phyloP scores from a whole-genome alignment of 2,329 filamentous ascomycete species.

The Penicillium sp. region DNA sequence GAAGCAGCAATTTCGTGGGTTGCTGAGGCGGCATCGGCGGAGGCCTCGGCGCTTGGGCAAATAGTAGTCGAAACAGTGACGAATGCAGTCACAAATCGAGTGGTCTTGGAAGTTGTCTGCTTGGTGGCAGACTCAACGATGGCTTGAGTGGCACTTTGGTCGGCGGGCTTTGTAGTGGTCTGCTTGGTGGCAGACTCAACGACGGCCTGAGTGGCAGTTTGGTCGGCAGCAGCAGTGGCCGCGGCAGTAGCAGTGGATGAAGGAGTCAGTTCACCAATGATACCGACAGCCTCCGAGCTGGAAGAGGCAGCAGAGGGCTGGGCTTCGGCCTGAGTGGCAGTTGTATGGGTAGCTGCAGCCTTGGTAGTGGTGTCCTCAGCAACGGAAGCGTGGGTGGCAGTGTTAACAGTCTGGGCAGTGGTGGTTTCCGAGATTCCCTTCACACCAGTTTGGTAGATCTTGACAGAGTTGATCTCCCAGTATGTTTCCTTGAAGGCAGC shows the following conservation, averaged over 20 bases:
- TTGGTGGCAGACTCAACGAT: not conserved
- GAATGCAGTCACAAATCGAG: not conserved
- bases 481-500: constrained; percentile 72
- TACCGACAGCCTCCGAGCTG: not conserved
- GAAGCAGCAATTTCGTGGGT: not conserved
- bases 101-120: not conserved
- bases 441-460: constrained; percentile 57
- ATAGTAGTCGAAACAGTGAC: not conserved
- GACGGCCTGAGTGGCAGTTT: not conserved
- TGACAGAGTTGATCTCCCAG: constrained; percentile 76
- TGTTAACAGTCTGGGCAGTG: not conserved
- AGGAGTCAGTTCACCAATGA: constrained; percentile 1
- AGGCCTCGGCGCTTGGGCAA: not conserved
- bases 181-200: not conserved
- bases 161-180: not conserved
- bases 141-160: too few species aligned
- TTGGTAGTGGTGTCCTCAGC: not conserved
- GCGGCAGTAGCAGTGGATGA: not conserved
- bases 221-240: not conserved
- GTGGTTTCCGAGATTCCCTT: constrained; percentile 8
- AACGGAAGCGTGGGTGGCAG: not conserved
- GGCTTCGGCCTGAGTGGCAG: not conserved
- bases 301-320: not conserved
- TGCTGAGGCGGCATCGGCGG: not conserved
- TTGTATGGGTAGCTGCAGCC: not conserved